Evolutionary conservation across 345 rosid genomes (phyloP).

Genomic region (Populus nigra): DNA sequence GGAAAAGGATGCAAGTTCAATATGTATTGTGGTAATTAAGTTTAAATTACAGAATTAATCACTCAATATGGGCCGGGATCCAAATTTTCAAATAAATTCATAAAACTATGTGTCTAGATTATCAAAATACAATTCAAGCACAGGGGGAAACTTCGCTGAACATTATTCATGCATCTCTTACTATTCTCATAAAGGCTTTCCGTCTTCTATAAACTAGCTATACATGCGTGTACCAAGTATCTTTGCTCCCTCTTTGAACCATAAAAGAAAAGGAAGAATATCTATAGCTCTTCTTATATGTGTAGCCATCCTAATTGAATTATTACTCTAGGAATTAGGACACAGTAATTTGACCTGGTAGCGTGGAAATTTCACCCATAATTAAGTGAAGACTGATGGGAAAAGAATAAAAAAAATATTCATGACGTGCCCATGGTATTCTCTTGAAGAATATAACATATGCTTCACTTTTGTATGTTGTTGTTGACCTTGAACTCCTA

Average conservation of each 20-base stretch:
- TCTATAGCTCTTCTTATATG: neutral
- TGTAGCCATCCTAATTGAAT: neutral
- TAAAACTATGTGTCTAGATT: too few species aligned
- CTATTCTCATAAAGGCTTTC: neutral
- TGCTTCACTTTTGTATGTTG: neutral
- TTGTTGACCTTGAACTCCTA: neutral
- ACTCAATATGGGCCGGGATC: too few species aligned
- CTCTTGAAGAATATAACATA: neutral
- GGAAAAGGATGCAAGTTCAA: too few species aligned
- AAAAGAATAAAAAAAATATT: neutral
- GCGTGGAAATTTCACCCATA: neutral
- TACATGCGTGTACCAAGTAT: too few species aligned
- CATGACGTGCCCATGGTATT: neutral
- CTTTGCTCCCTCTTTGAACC: neutral
- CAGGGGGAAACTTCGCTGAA: neutral
- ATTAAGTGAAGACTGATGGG: neutral
- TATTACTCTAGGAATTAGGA: neutral
- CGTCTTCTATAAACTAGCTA: neutral
- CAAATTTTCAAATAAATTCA: too few species aligned
- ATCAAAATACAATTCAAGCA: neutral
- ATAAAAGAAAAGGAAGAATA: neutral
- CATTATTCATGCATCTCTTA: neutral
- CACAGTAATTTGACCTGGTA: neutral
- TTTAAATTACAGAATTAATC: too few species aligned
- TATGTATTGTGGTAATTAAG: too few species aligned